Conservation (phyloP, 1,284 basidiomycete species). For the Ceratobasidium sp. region DNA sequence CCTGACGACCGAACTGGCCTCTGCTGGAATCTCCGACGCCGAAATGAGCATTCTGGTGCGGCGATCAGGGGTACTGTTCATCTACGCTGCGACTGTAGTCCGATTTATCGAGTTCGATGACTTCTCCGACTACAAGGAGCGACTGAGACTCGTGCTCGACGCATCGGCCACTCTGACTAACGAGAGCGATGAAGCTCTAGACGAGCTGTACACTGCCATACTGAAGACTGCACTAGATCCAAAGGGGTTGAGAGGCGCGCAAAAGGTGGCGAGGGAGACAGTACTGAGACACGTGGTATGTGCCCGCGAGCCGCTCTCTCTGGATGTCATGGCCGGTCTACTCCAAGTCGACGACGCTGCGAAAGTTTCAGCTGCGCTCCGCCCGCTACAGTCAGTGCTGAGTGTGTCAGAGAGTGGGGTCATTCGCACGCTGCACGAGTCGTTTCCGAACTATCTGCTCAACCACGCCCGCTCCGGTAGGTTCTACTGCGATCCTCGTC, state of each 20-base stretch:
- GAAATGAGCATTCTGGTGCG: neutral
- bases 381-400: neutral
- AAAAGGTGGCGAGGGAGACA: neutral
- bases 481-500: neutral
- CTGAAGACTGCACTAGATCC: neutral
- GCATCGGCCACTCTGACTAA: neutral
- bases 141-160: neutral
- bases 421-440: neutral
- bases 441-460: neutral
- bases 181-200: neutral
- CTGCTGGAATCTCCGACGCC: no score
- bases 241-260: neutral
- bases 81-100: constrained; percentile 17
- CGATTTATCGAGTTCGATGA: neutral
- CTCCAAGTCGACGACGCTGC: neutral
- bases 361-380: neutral
- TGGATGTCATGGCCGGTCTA: neutral
- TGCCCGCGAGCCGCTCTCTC: neutral
- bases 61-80: constrained; percentile 16
- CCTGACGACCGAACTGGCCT: neutral
- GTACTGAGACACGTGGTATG: neutral
- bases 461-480: neutral
- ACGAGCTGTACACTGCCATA: neutral
- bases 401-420: neutral
- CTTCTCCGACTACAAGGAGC: neutral